Evolutionary conservation across 768 basidiomycete species (phyloP).

Genomic region (Psilocybe cyanescens): DNA sequence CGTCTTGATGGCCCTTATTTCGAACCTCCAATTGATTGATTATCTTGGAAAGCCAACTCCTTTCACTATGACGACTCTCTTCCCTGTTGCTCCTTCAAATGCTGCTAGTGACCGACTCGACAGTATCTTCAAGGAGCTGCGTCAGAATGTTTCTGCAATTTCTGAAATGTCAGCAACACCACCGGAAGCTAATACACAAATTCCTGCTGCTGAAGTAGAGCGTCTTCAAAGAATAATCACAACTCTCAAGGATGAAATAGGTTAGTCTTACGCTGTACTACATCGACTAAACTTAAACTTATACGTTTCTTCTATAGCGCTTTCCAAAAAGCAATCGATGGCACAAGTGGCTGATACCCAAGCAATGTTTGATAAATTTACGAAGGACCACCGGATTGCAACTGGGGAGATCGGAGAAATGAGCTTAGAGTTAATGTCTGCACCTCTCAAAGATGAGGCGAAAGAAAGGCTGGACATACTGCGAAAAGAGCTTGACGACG

Average conservation of each 20-base stretch:
- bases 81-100: slow-evolving; percentile 56
- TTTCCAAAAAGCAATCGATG: slow-evolving; percentile 49
- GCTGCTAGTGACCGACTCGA: slow-evolving; percentile 52
- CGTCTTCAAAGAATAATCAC: slow-evolving; percentile 54
- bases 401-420: slow-evolving; percentile 42
- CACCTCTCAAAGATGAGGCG: slow-evolving; percentile 58
- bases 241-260: slow-evolving; percentile 58
- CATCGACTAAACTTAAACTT: neutral
- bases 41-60: slow-evolving; percentile 39
- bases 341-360: slow-evolving; percentile 48
- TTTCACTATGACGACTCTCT: slow-evolving; percentile 51
- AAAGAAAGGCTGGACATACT: slow-evolving; percentile 55
- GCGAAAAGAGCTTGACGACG: slow-evolving; percentile 62
- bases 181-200: slow-evolving; percentile 11
- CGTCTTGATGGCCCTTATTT: slow-evolving; percentile 8
- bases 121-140: slow-evolving; percentile 45
- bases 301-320: slow-evolving; percentile 18
- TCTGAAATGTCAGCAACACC: slow-evolving; percentile 28
- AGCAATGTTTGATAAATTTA: slow-evolving; percentile 59
- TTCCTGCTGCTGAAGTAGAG: slow-evolving; percentile 47
- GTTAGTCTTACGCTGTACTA: slow-evolving; percentile 33
- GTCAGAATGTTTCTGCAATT: slow-evolving; percentile 34
- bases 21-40: slow-evolving; percentile 13
- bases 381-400: slow-evolving; percentile 43
- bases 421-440: slow-evolving; percentile 56